These are phyloP conservation scores for Umbelopsis sp. DNA, from an alignment of 192 early-diverging fungal species.

Conservation along the genomic window DNA sequence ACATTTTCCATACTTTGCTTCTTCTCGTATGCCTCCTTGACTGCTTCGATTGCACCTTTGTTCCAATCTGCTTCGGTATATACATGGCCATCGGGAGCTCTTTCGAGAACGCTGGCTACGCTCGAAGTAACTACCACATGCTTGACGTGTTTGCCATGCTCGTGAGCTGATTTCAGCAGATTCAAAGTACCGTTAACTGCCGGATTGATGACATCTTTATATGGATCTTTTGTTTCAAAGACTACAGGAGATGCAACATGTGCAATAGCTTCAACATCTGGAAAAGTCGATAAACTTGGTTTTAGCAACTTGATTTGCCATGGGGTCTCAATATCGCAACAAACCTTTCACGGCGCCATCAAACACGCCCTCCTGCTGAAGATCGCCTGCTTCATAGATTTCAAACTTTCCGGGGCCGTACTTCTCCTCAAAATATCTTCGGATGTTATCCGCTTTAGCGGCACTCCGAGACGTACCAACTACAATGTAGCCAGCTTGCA, in stretches of 20 bases:
- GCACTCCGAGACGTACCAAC: slow-evolving; percentile 43
- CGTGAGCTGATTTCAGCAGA: slow-evolving; percentile 39
- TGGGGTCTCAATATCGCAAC: neutral
- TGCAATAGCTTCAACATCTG: slow-evolving; percentile 39
- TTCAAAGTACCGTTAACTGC: slow-evolving; percentile 51
- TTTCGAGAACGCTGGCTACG: slow-evolving; percentile 28
- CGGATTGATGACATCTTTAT: slow-evolving; percentile 44
- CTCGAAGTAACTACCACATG: slow-evolving; percentile 53
- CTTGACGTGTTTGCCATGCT: slow-evolving; percentile 29
- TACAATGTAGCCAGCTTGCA: slow-evolving; percentile 43
- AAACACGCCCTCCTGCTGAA: slow-evolving; percentile 38
- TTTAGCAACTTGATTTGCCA: neutral
- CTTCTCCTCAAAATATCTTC: neutral
- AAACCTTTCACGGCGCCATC: slow-evolving; percentile 49
- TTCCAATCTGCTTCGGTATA: slow-evolving; percentile 25
- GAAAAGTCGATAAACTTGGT: neutral
- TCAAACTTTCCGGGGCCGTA: slow-evolving; percentile 18
- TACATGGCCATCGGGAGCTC: neutral
- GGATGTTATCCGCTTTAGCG: slow-evolving; percentile 31
- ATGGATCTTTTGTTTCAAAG: slow-evolving; percentile 1
- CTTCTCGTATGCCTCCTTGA: neutral
- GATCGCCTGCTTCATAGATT: slow-evolving; percentile 40
- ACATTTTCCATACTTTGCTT: neutral
- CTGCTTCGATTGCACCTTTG: neutral
- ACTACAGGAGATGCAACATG: slow-evolving; percentile 50